Base-by-base conservation (phyloP, 2,329 filamentous ascomycete genomes). In the Aspergillus versicolor region DNA sequence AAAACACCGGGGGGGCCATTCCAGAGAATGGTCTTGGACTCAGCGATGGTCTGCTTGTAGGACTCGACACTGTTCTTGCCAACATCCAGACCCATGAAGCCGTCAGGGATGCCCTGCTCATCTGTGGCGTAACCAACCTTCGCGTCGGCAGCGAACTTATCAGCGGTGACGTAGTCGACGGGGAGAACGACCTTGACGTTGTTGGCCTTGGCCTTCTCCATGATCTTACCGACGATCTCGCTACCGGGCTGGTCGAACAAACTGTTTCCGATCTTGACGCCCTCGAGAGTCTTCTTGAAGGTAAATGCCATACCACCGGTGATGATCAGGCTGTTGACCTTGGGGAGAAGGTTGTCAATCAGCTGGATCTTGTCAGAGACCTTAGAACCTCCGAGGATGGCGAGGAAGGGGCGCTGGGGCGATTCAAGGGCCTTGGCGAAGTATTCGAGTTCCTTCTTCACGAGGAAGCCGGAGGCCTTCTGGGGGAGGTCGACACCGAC, bases 371-470 rank as follows among this genome's bases (percentile, higher is more conserved):
- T 99, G 85, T 99, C 94, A 44, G 91, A 95, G 67, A 99, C 92
- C 86, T 99, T 99, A 76, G 94, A 92, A 67, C 94, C 94, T 69
- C 94, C 94, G 53, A 99, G 90, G 74, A 99, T 99, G 75, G 94
- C 95, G 54, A 99, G 88, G 90, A 99, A 99, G 61, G 94, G 94
- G 56, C 93, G 88, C 81, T 95, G 84, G 61, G 94, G 94, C 69
- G 84, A 87, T 82, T 99, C 94, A 61, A 99, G 89, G 40, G 92
- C 94, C 82, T 97, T 86, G 64, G 94, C 94, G 75, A 99, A 99
- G 88, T 99, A 99, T 75, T 99, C 94, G 63, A 99, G 89, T 81
- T 99, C 94, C 84, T 97, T 99, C 89, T 99, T 99, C 84, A 99
- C 92, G 72, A 99, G 87, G 88, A 97, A 99, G 62, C 94, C 94